Evolutionary conservation across 768 basidiomycete genomes (phyloP).

Genomic region (Phylloporus sp.): DNA sequence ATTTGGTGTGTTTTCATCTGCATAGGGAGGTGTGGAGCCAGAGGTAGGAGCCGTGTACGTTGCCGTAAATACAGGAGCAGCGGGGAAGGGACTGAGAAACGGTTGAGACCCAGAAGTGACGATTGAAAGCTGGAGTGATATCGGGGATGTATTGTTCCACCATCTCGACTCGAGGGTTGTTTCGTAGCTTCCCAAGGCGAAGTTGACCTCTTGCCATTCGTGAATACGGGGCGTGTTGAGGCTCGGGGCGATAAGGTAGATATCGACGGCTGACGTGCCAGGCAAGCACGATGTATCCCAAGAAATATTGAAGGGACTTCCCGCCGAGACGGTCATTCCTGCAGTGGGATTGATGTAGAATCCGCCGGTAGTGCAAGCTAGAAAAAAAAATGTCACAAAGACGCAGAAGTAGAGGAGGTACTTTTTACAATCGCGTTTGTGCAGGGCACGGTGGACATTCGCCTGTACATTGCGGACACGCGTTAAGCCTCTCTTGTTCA

Average conservation of each 20-base stretch:
- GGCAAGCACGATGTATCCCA: slow-evolving; percentile 64
- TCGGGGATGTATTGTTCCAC: slow-evolving; percentile 59
- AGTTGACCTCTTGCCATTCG: slow-evolving; percentile 53
- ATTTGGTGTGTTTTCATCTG: slow-evolving; percentile 36
- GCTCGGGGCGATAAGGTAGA: slow-evolving; percentile 60
- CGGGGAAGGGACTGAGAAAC: slow-evolving; percentile 52
- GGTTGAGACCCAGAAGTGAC: slow-evolving; percentile 46
- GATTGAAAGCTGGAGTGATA: slow-evolving; percentile 57
- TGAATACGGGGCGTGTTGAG: slow-evolving; percentile 44
- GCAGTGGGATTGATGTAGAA: slow-evolving; percentile 58
- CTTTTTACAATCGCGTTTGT: slow-evolving; percentile 28
- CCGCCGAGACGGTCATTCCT: slow-evolving; percentile 43
- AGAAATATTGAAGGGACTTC: slow-evolving; percentile 48
- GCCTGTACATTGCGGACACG: slow-evolving; percentile 24
- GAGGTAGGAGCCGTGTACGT: slow-evolving; percentile 47
- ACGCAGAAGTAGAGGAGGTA: neutral
- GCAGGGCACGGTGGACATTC: slow-evolving; percentile 12
- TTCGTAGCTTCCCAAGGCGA: slow-evolving; percentile 45
- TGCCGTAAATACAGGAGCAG: slow-evolving; percentile 67
- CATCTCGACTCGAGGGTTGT: slow-evolving; percentile 56
- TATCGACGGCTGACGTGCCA: slow-evolving; percentile 49
- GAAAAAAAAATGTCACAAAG: neutral
- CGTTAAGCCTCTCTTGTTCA: slow-evolving; percentile 29
- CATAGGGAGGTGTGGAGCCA: slow-evolving; percentile 37
- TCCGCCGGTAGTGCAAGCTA: slow-evolving; percentile 53